Conservation (phyloP, 306 rosid species). For the Dalbergia oliveri region DNA sequence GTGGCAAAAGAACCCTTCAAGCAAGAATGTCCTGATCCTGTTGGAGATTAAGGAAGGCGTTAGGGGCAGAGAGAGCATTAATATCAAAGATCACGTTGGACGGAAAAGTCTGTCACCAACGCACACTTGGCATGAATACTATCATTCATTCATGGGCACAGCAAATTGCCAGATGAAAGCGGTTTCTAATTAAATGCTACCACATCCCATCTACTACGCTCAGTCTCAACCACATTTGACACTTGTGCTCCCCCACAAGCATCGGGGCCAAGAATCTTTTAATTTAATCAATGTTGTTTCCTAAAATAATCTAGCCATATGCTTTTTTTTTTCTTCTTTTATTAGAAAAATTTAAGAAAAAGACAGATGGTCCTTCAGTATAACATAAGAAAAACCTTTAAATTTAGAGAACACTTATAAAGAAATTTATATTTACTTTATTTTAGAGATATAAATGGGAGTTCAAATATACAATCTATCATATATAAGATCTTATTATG, state of each 20-base stretch:
- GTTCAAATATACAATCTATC: too few species aligned
- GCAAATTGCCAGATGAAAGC: neutral
- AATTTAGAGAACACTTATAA: too few species aligned
- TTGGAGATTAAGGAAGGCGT: neutral
- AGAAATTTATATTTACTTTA: too few species aligned
- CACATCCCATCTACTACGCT: constrained; percentile 23
- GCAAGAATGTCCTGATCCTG: constrained; percentile 81
- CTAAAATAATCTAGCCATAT: constrained; percentile 15
- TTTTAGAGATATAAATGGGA: too few species aligned
- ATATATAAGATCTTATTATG: too few species aligned
- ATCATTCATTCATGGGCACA: constrained; percentile 29
- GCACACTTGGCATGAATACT: constrained; percentile 25
- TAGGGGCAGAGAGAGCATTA: neutral
- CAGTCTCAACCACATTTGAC: constrained; percentile 48
- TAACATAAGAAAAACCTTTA: too few species aligned
- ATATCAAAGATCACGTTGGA: constrained; percentile 13
- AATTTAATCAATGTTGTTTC: constrained; percentile 19
- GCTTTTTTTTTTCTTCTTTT: too few species aligned
- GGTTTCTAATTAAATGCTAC: constrained; percentile 46
- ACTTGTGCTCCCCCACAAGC: constrained; percentile 29
- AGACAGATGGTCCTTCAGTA: too few species aligned
- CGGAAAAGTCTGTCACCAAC: constrained; percentile 2
- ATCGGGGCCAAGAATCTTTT: constrained; percentile 5
- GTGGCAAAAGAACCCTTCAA: constrained; percentile 95
- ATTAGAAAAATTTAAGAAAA: too few species aligned